These are phyloP conservation scores for Plasmodium billcollinsi DNA, from an alignment of 169 alveolate species.

Conservation along the genomic window DNA sequence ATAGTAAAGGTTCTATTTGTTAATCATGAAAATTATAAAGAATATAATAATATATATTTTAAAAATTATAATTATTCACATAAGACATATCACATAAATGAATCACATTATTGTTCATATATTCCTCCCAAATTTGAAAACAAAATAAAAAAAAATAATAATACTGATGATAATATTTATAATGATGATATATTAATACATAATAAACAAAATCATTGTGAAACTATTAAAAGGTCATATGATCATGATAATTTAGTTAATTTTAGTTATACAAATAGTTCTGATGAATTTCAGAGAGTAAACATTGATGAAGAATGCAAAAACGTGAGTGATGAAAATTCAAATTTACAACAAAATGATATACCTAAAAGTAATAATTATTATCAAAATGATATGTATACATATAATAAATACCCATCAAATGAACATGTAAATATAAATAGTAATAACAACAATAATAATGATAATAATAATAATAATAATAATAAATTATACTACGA, in stretches of 20 bases:
- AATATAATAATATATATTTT: constrained; percentile 48
- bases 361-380: too few relatives aligned
- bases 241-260: neutral
- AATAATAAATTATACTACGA: neutral
- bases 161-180: constrained; percentile 12
- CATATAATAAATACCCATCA: too few relatives aligned
- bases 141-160: constrained; percentile 20
- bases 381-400: too few relatives aligned
- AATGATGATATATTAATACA: constrained; percentile 3
- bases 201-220: neutral
- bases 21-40: constrained; percentile 64
- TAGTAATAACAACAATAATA: too few relatives aligned
- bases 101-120: constrained; percentile 47
- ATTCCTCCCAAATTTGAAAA: neutral
- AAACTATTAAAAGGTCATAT: neutral
- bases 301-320: neutral
- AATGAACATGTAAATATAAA: too few relatives aligned
- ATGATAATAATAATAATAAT: too few relatives aligned
- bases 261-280: constrained; percentile 14
- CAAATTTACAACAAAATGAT: too few relatives aligned
- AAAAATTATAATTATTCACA: constrained; percentile 17
- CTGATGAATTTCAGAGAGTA: neutral
- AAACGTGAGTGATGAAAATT: neutral
- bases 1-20: constrained; percentile 70
- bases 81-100: constrained; percentile 22